Conservation (phyloP, 1,284 basidiomycete genomes). For the Vanrija pseudolonga region DNA sequence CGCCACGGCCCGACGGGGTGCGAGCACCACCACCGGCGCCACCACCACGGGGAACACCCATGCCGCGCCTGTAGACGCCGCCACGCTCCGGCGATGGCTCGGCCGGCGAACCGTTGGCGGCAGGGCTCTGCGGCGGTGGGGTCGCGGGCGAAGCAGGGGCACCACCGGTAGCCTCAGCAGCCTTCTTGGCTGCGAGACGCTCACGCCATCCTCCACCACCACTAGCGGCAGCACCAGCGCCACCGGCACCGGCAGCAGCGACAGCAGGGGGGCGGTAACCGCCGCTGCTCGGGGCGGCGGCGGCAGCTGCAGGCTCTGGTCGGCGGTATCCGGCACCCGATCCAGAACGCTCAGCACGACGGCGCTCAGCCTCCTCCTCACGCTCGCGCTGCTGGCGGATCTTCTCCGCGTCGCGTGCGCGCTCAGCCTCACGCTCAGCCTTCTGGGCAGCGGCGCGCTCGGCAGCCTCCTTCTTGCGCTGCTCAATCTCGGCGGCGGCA, state of each 20-base stretch:
- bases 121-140: constrained; percentile 29
- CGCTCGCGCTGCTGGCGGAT: constrained; percentile 63
- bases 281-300: too few relatives aligned
- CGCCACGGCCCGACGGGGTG: neutral
- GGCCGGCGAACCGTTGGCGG: constrained; percentile 5
- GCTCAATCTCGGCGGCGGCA: constrained; percentile 46
- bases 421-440: constrained; percentile 61
- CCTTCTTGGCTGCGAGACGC: constrained; percentile 19
- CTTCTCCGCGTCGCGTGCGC: constrained; percentile 59
- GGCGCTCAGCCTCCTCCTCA: constrained; percentile 73
- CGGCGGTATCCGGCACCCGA: constrained; percentile 26
- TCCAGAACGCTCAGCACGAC: constrained; percentile 42
- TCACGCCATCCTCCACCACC: constrained; percentile 43
- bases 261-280: constrained; percentile 5
- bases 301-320: constrained; percentile 8
- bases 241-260: constrained; percentile 32
- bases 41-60: constrained; percentile 56
- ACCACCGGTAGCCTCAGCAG: constrained; percentile 32
- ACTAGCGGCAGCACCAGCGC: constrained; percentile 10
- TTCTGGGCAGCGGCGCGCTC: constrained; percentile 24
- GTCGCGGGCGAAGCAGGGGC: constrained; percentile 54
- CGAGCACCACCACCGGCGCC: neutral
- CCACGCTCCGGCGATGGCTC: constrained; percentile 1
- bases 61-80: constrained; percentile 42
- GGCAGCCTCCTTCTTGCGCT: constrained; percentile 53